Evolutionary conservation across 345 rosid species (phyloP), one percentile per base, ranked within the genome.

Genomic region (Anastatica hierochuntica): DNA sequence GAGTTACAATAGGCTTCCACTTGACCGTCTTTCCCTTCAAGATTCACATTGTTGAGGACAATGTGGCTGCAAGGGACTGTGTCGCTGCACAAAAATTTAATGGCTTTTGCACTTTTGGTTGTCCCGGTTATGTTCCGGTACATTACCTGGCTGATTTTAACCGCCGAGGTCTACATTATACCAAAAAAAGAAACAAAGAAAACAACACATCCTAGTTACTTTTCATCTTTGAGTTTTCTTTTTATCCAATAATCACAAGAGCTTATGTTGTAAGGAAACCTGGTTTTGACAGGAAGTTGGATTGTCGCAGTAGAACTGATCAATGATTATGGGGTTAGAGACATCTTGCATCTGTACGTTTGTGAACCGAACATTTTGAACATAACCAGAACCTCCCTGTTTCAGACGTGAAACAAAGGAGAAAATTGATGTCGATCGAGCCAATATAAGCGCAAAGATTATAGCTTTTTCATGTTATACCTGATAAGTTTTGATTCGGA

Each of bases 401-500:
- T 45, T 44, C 3, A 8, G 20, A 35, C 43, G 31, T 36, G 19
- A 30, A 35, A 27, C 52, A 27, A 50, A 16, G 27, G 43, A 23
- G 24, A 12, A 14, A 5, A 33, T 8, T 44, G 33, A 14, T n/a
- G 14, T 23, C 5, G 24, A 20, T 34, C 0, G 5, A 30, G 18
- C 37, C 12, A 24, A 43, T 13, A 6, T 3, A n/a, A 36, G 14
- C 47, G 34, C 24, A 23, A 10, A 27, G 20, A 35, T 3, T 8
- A 38, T 24, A 49, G 26, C 43, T 20, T 33, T 10, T 30, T 39
- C 16, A 11, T 47, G n/a, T 16, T 10, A 58, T 74, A 94, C 99
- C 97, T 94, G 99, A 83, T 89, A 94, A 14, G 99, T 88, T 72
- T 94, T 94, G 49, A 94, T 94, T 72, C 99, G 79, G 62, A 94